Evolutionary conservation across 2,329 filamentous ascomycete genomes (phyloP), one percentile per base, ranked within the genome.

Genomic region (Hirsutella minnesotensis): DNA sequence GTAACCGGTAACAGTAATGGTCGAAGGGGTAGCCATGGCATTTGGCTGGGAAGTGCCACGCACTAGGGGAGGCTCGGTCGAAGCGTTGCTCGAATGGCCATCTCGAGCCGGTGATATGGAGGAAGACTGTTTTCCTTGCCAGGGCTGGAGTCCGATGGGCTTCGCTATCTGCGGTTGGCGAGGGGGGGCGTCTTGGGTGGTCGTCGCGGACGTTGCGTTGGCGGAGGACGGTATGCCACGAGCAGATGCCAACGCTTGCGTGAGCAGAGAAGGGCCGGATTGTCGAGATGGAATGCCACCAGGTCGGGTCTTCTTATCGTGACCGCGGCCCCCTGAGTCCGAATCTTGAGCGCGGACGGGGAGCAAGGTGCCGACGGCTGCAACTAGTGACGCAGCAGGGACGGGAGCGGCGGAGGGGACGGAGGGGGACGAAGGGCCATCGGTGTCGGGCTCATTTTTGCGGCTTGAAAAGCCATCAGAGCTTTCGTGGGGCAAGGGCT

Each of bases 211-310:
- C 10, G 41, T 18, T 8, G 35, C 39, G 35, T 20, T 21, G 34
- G 22, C n/a, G 8, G 35, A 51, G 18, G 56, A 51, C 40, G 54
- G 58, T 40, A 75, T 73, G 54, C 72, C 73, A 54, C 73, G 71
- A 55, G 73, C 73, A 60, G 72, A 73, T 56, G 73, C 73, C 57
- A 77, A 64, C 56, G 73, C 73, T 60, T 77, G 70, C 46, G 71
- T 69, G 60, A 77, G 65, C 52, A 77, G 58, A 45, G 73, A 77
- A 51, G 72, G 69, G 48, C 72, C 72, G 55, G 61, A 62, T 53
- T 68, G 63, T 56, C 68, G 62, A 53, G 64, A 64, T 50, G 65
- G 61, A 49, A 60, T 55, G 49, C 60, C 54, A 47, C 53, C 45
- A 24, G 27, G 22, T 22, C 30, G 61, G 47, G 65, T 50, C 61